Base-by-base conservation (phyloP, 495 filamentous ascomycete species). In the Penicillium steckii region DNA sequence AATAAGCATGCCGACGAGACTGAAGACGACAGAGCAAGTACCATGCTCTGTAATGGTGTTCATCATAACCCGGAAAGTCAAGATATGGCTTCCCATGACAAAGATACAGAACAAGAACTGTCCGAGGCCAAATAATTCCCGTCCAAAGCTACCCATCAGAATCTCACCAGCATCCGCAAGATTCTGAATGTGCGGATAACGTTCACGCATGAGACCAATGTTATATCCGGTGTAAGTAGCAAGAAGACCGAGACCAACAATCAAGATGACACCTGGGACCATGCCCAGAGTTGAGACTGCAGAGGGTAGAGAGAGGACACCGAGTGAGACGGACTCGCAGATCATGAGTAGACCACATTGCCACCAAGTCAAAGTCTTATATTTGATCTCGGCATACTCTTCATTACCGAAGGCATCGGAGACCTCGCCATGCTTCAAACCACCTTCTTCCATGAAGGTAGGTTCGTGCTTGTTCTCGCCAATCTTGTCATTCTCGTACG, bases 141-240 rank as follows among this genome's bases (percentile, higher is more conserved):
- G 83, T 0, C 88, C 87, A 33, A 84, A 52, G 0, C 23, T 43
- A 8, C 63, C 63, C 23, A 61, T 33, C 21, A 66, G 48, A 17
- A 64, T 61, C 30, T 79, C 68, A 10, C 84, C 83, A 8, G 80
- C 85, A 58, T 91, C 86, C 13, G 80, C 82, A 46, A 89, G 85
- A 67, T 83, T 83, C 54, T 84, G 73, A 21, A 92, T 80, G 26
- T 86, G 72, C 12, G 71, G 89, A 60, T 85, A 83, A 22, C 76
- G 77, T 32, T 85, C 55, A 61, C 89, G 88, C 59, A 91, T 84
- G 58, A 90, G 85, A 23, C 85, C 88, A 52, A 93, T 80, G 42
- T 88, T 80, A 53, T 85, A 89, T 57, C 86, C 86, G 18, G 86
- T 89, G 68, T 92, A 94, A 40, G 85, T 85, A 40, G 89, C 84